Evolutionary conservation across 140 eudicot species (phyloP), one percentile per base, ranked within the genome.

Genomic region (Bidens hawaiensis): DNA sequence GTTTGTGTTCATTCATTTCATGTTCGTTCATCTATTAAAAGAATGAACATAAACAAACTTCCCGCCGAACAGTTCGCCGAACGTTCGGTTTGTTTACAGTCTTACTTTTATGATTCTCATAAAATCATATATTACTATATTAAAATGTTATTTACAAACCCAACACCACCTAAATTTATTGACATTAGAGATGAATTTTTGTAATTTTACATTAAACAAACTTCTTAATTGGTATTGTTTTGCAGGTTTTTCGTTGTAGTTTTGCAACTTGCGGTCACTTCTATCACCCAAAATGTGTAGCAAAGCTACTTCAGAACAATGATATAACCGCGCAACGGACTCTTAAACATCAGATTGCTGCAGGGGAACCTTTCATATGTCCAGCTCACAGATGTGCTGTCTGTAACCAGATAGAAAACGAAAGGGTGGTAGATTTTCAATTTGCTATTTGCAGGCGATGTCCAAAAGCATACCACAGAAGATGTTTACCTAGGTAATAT

Each of bases 361-460:
- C 71, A 5, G 99, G 99, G 58, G 87, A 81, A 33, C 78, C 85
- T 4, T 93, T 93, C 73, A 69, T 83, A 6, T 93, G 99, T 64
- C 99, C 99, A 22, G 74, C 78, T 60, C 99, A 93, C 47, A 81
- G 61, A 36, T 93, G 96, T 30, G 61, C 36, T 40, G 76, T 79
- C 9, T 93, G 99, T 76, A 79, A 83, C 45, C 82, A 83, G 65
- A 63, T 71, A 18, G 98, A 87, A 76, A 78, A 79, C 28, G 81
- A 81, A 49, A 60, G 54, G 11, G 61, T 50, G 45, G 16, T 58
- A 31, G 90, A 83, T 13, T 48, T 88, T 71, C 95, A 82, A 49
- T 85, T 93, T 85, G 99, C 99, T 41, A 61, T 83, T 33, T 93
- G 99, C 43, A 80, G 99, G 60, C 94, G 99, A 26, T 93, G 99